phyloP scores from a whole-genome alignment of 2,329 filamentous ascomycete species.

The Cryphonectria japonica region DNA sequence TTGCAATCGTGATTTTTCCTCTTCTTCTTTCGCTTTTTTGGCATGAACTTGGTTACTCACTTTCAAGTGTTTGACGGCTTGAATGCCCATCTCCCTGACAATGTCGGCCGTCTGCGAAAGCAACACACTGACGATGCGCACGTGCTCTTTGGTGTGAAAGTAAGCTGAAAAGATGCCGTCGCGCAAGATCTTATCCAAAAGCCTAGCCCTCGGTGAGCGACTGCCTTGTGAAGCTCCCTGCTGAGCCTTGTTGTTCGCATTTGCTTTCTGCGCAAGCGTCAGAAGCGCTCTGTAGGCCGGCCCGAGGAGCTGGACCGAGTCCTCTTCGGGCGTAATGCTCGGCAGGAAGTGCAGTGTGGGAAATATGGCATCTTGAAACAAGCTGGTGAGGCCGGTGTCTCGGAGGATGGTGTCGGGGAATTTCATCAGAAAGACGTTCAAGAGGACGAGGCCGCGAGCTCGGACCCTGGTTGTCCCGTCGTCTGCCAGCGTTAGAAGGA shows the following conservation, averaged over 20 bases:
- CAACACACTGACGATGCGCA: slow-evolving; percentile 60
- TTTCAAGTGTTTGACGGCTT: slow-evolving; percentile 69
- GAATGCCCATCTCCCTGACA: slow-evolving; percentile 61
- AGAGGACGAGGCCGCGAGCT: slow-evolving; percentile 57
- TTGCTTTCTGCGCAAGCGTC: slow-evolving; percentile 53
- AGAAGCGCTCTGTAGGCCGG: slow-evolving; percentile 70
- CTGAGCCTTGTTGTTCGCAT: slow-evolving; percentile 24
- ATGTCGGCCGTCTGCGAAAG: slow-evolving; percentile 54
- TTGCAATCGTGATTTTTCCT: slow-evolving; percentile 32
- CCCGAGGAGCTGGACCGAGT: slow-evolving; percentile 67
- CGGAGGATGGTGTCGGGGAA: slow-evolving; percentile 58
- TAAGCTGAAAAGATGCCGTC: slow-evolving; percentile 60
- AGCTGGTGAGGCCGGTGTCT: slow-evolving; percentile 65
- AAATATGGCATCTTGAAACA: slow-evolving; percentile 71
- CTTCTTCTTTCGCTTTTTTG: not conserved
- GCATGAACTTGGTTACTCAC: slow-evolving; percentile 44
- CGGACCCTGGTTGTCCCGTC: slow-evolving; percentile 60
- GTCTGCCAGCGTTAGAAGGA: slow-evolving; percentile 70
- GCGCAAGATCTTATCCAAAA: slow-evolving; percentile 60
- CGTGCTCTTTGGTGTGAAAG: slow-evolving; percentile 62
- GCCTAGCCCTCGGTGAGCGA: slow-evolving; percentile 35
- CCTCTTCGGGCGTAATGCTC: slow-evolving; percentile 71
- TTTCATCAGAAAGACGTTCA: slow-evolving; percentile 58
- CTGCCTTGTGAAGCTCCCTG: slow-evolving; percentile 22
- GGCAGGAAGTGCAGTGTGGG: slow-evolving; percentile 79